phyloP scores from a whole-genome alignment of 441 rosid species.

The Raphanus hybrid region DNA sequence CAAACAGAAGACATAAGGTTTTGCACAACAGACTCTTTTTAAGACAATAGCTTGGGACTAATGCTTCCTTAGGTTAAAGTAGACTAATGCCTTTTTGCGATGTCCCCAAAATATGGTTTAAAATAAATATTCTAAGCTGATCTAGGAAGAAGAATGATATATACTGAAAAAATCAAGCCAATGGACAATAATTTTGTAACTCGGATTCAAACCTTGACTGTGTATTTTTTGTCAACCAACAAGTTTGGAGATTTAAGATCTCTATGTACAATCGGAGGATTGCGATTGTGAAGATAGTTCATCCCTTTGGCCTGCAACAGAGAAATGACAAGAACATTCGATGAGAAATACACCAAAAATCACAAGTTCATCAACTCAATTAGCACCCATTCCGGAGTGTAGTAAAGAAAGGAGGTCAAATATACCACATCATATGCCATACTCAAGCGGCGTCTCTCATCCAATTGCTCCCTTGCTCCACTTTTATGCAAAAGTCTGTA shows the following conservation, averaged over 20 bases:
- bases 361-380: conserved; percentile 20
- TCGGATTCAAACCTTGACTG: conserved; percentile 63
- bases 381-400: not conserved
- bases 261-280: conserved; percentile 98
- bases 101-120: not conserved
- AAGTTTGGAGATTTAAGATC: conserved; percentile 98
- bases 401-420: not conserved
- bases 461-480: conserved; percentile 82
- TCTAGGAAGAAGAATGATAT: too few species aligned
- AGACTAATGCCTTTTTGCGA: not conserved
- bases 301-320: conserved; percentile 91
- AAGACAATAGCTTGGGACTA: not conserved
- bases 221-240: conserved; percentile 93
- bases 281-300: conserved; percentile 97
- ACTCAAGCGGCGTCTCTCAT: conserved; percentile 85
- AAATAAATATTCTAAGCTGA: too few species aligned
- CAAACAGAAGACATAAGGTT: not conserved
- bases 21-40: not conserved
- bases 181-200: not conserved
- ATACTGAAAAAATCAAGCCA: not conserved
- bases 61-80: not conserved
- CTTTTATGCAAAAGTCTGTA: conserved; percentile 88
- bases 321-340: conserved; percentile 2
- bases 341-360: conserved; percentile 25
- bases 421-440: conserved; percentile 99